Evolutionary conservation across 2,329 filamentous ascomycete species (phyloP), one percentile per base, ranked within the genome.

Genomic region (Fusarium avenaceum): DNA sequence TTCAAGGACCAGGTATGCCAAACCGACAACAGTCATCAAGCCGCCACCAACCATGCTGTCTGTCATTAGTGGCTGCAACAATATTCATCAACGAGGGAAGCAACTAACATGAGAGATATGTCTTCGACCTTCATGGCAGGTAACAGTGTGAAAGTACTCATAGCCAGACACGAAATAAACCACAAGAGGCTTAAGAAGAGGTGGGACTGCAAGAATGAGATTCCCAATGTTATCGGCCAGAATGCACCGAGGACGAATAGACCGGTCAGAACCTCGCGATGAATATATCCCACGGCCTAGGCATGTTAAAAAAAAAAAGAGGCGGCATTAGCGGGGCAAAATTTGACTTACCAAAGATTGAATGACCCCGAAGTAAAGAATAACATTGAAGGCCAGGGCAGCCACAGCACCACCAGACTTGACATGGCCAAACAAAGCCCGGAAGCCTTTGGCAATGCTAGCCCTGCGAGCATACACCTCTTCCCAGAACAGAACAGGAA

Each of bases 401-500:
- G 86, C 69, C 30, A 86, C 79, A 26, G 87, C 87, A 22, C 84
- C 81, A 28, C 85, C 80, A 0, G 90, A 89, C 55, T 86, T 83
- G 42, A 94, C 81, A 69, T 94, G 86, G 1, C 87, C 85, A 69
- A 97, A 89, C 10, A 98, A 81, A 49, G 87, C 84, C 66, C 85
- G 85, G 51, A 86, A 84, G 4, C 94, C 94, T 65, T 89, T 85
- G 7, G 81, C 74, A 14, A 97, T 78, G 42, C 92, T 92, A 45
- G 85, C 84, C 57, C 94, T 87, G 28, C 92, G 88, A 4, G 92
- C 92, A 78, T 91, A 95, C 0, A 97, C 92, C 75, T 97, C 94
- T 78, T 97, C 95, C 96, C 96, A 99, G 81, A 99, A 98, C 58
- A 93, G 87, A 4, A 97, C 89, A 0, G 96, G 96, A 78, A 99